Evolutionary conservation across 148 eudicot species (phyloP).

Genomic region (Suaeda aralocaspica): DNA sequence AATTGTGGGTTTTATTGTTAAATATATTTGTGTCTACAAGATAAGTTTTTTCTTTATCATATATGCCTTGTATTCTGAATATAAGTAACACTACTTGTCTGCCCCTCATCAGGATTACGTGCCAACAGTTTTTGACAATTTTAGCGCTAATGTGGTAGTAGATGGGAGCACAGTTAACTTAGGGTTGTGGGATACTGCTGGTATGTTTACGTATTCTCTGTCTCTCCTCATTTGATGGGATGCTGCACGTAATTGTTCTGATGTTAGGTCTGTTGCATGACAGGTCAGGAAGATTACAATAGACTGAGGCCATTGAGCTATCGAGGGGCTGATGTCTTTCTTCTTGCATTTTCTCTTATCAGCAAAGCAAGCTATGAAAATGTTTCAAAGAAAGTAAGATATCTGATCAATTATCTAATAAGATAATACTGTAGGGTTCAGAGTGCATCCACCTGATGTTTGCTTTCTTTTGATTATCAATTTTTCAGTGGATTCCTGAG

Average conservation of each 20-base stretch:
- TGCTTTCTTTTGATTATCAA: slow-evolving; percentile 13
- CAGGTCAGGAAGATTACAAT: slow-evolving; percentile 53
- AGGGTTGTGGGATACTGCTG: slow-evolving; percentile 56
- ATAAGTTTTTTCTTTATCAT: not conserved
- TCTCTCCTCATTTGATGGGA: not conserved
- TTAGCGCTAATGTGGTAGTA: slow-evolving; percentile 50
- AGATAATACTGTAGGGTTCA: not conserved
- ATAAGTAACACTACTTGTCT: not conserved
- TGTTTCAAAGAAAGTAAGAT: slow-evolving; percentile 43
- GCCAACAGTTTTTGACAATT: slow-evolving; percentile 52
- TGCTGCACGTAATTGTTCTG: not conserved
- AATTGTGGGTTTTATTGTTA: not conserved
- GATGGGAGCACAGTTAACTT: slow-evolving; percentile 50
- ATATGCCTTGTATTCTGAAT: not conserved
- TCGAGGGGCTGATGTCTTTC: slow-evolving; percentile 47
- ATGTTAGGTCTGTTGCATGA: slow-evolving; percentile 4
- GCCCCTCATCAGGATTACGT: slow-evolving; percentile 39
- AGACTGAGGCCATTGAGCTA: slow-evolving; percentile 52
- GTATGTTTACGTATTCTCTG: slow-evolving; percentile 19
- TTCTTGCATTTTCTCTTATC: slow-evolving; percentile 52
- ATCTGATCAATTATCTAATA: not conserved
- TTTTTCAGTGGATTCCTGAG: slow-evolving; percentile 58
- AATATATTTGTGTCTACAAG: not conserved
- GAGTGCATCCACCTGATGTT: slow-evolving; percentile 3
- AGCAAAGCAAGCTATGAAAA: slow-evolving; percentile 55